These are phyloP conservation scores for Diaporthe ilicicola DNA, from an alignment of 2,329 filamentous ascomycete species.

Conservation along the genomic window DNA sequence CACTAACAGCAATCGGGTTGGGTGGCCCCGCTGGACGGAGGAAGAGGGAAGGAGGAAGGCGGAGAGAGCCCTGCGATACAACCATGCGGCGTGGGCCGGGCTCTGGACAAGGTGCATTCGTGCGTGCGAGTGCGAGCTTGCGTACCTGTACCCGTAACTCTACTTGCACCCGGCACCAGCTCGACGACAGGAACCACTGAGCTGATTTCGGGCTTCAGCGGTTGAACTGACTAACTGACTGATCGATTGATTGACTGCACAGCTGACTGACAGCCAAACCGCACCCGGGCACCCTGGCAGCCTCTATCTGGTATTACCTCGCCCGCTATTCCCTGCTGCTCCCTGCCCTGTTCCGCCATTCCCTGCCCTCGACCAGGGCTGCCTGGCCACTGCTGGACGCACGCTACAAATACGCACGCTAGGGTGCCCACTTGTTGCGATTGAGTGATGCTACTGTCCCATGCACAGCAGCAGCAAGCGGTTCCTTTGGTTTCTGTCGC, in stretches of 20 bases:
- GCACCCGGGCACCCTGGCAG: conserved; percentile 7
- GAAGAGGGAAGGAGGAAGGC: neutral
- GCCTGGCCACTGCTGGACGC: conserved; percentile 11
- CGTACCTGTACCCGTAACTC: neutral
- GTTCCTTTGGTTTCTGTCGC: conserved; percentile 22
- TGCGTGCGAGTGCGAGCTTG: neutral
- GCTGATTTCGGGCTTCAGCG: neutral
- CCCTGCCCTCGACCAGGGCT: neutral
- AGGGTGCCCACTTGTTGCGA: conserved; percentile 24
- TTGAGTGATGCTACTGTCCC: conserved; percentile 23
- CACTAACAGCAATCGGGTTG: neutral
- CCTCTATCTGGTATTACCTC: conserved; percentile 6
- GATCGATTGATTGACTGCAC: neutral
- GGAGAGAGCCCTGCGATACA: conserved; percentile 7
- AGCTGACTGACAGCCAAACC: neutral
- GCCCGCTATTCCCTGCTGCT: neutral
- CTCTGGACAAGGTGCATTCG: neutral
- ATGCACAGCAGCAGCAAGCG: conserved; percentile 19
- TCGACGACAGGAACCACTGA: neutral
- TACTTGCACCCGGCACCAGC: neutral
- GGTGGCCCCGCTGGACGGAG: neutral
- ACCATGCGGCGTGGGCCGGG: neutral
- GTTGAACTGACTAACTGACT: neutral
- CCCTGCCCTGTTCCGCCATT: neutral
- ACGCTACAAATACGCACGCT: conserved; percentile 19